Base-by-base conservation (phyloP, 495 filamentous ascomycete species). In the Amphirosellinia nigrospora region DNA sequence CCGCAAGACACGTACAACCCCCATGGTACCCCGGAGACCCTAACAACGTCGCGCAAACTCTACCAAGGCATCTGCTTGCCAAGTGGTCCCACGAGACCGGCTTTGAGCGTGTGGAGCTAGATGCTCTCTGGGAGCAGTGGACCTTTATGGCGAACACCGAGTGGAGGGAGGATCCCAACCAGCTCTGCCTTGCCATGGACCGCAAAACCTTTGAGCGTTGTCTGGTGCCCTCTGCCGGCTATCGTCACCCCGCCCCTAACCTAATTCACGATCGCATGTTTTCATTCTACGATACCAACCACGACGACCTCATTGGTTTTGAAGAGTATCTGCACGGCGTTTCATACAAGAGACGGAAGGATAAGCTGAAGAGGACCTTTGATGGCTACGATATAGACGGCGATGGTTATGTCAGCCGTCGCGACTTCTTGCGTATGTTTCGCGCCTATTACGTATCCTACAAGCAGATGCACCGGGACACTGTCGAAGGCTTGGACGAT, bases 51-150 rank as follows among this genome's bases (percentile, higher is more conserved):
- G 68, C 86, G 10, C 86, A 86, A n/a, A 86, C 83, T 46, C 84
- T 98, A 3, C 87, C 89, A 7, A 85, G 87, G 30, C 76, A 86
- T 23, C 75, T 94, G 5, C 88, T 89, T 39, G 84, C 87, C 59
- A 88, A 88, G 62, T 83, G 97, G 61, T 87, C 88, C 30, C 84
- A 86, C 45, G 89, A 93, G 32, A 93, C 92, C 19, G 88, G 86
- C 19, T 94, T 94, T 70, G 93, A 97, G 76, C 86, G 88, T 39
- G 88, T 91, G 3, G 93, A 97, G 76, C 80, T 98, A 3, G 94
- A 98, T 79, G 96, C 94, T 36, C 87, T 96, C 34, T 98, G 93
- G 91, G 95, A 98, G 73, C 96, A 98, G 74, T 98, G 96, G 86
- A 92, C 91, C 10, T 97, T 93, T 70, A 87, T 97, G 73, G 96